phyloP scores from a whole-genome alignment of 768 basidiomycete genomes.

The Phaffia tasmanica region DNA sequence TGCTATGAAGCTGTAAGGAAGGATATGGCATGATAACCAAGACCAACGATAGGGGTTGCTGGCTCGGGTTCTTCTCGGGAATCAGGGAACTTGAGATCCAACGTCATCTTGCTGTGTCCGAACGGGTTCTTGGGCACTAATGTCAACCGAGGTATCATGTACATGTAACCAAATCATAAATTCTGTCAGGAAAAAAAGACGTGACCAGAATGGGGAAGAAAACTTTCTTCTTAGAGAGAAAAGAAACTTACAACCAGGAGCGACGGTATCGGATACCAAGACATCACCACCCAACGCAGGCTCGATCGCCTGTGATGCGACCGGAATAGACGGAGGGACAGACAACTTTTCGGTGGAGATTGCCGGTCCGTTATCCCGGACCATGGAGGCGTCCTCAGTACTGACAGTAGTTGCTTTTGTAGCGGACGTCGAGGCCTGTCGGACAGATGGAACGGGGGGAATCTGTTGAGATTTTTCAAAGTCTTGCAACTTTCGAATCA shows the following conservation, averaged over 20 bases:
- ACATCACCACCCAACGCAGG: not conserved
- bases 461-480: not conserved
- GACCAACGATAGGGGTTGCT: conserved; percentile 7
- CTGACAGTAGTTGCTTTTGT: not conserved
- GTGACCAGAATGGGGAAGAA: not conserved
- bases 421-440: not conserved
- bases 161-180: not conserved
- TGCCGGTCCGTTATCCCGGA: not conserved
- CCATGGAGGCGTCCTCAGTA: not conserved
- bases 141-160: not conserved
- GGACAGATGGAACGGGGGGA: not conserved
- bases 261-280: not conserved
- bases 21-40: not conserved
- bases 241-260: not conserved
- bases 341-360: not conserved
- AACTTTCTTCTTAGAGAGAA: not conserved
- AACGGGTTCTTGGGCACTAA: conserved; percentile 12
- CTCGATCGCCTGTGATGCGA: not conserved
- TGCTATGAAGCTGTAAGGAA: not conserved
- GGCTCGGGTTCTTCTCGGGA: conserved; percentile 9
- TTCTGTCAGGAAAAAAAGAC: not conserved
- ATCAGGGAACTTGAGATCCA: conserved; percentile 8
- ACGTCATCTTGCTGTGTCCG: not conserved
- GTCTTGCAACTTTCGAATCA: not conserved
- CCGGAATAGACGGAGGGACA: not conserved